These are phyloP conservation scores for Kluyveromyces lactis DNA, from an alignment of 805 yeast genomes.

Conservation along the genomic window DNA sequence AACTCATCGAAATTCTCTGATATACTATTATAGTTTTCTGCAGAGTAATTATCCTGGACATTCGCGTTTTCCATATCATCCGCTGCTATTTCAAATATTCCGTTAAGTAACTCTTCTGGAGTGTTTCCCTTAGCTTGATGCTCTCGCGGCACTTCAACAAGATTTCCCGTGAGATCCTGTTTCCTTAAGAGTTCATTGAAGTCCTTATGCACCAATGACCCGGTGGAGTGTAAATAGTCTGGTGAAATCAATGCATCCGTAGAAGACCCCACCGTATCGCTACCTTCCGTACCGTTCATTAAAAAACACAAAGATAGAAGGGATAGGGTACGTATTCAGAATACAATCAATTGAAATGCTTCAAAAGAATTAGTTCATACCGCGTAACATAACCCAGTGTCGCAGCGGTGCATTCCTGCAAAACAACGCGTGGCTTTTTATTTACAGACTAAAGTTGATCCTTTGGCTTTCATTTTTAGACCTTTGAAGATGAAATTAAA, in stretches of 20 bases:
- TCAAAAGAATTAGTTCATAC: too few species aligned
- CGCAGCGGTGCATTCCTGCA: too few species aligned
- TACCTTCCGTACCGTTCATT: constrained; percentile 1
- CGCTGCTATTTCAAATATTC: not conserved
- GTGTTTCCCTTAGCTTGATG: not conserved
- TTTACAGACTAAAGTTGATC: too few species aligned
- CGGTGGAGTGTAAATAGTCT: constrained; percentile 12
- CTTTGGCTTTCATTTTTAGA: too few species aligned
- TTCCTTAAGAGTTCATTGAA: constrained; percentile 9
- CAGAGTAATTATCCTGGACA: not conserved
- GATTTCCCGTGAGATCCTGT: not conserved
- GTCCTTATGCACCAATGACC: constrained; percentile 12
- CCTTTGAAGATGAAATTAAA: too few species aligned
- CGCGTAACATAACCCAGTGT: too few species aligned
- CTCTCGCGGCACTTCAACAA: not conserved
- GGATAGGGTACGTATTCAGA: too few species aligned
- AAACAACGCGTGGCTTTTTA: too few species aligned
- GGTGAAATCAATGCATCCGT: constrained; percentile 13
- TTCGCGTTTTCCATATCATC: not conserved
- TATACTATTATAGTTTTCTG: not conserved
- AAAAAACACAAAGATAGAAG: not conserved
- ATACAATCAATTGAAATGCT: too few species aligned
- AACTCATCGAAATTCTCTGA: not conserved
- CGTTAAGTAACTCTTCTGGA: not conserved
- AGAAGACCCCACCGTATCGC: constrained; percentile 5